Base-by-base conservation (phyloP, 2,329 filamentous ascomycete species). In the Clarireedia monteithiana region DNA sequence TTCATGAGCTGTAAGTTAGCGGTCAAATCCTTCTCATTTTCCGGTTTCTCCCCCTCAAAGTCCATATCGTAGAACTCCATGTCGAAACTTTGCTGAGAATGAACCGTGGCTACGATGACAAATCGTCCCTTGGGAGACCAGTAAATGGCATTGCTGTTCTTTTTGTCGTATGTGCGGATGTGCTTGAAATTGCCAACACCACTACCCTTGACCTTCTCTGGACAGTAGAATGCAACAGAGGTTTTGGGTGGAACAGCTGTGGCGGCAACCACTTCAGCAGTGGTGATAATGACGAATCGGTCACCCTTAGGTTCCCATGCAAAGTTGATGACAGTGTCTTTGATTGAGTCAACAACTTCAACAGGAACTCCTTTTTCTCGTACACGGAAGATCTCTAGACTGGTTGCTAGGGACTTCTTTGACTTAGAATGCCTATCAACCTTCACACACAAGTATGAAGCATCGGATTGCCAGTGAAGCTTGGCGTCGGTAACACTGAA, bases 71-170 rank as follows among this genome's bases (percentile, higher is more conserved):
- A 97, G 77, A 99, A 99, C 70, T 99, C 94, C 58, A 99, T 84
- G 62, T 99, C 94, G 62, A 90, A 95, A 74, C 86, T 92, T 73
- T 96, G 89, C 70, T 91, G 86, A 67, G 91, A 96, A 73, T 89
- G 84, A 53, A 99, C 89, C 10, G 94, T 95, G 53, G 91, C 94
- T 55, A 99, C 84, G 48, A 97, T 86, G 39, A 97, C 92, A 68
- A 99, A 99, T 49, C 94, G 86, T 53, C 94, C 94, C 72, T 86
- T 89, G 24, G 94, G 94, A 20, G 91, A 95, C 94, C 94, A 99
- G 83, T 97, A 97, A 69, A 99, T 99, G 63, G 89, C 91, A 70
- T 99, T 99, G 82, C 88, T 96, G 76, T 95, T 97, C 84, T 97
- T 97, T 84, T 97, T 97, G 67, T 99, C 94, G 55, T 96, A 79